Evolutionary conservation across 169 alveolate species (phyloP), one percentile per base, ranked within the genome.

Genomic region (Cryptosporidium parvum): DNA sequence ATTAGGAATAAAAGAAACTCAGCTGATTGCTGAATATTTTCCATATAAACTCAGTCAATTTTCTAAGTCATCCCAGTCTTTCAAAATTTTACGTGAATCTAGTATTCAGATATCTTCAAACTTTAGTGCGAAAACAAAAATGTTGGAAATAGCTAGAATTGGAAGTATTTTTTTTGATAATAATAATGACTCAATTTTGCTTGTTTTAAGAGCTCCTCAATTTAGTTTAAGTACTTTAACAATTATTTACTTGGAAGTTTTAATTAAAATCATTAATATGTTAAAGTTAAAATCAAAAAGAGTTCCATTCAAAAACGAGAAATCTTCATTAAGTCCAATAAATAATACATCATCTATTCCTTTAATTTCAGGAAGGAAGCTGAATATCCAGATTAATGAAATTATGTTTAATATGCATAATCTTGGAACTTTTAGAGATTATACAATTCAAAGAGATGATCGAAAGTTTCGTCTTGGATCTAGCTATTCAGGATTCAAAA

Each of bases 11-110:
- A 73, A 52, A 3, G 58, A 73, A 8, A 3, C 51, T 6, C 52
- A 26, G 4, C 8, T 73, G 8, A 52, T 73, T 73, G 72, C 70
- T 16, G 86, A 73, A 10, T 53, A 44, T 16, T 73, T 52, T 33
- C 86, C 86, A 8, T 56, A 53, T 37, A 58, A 10, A 14, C 72
- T 65, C 26, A 65, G 72, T 65, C 72, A 65, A 10, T 35, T 65
- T 10, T 31, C 62, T 6, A 73, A 73, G 21, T 1, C 86, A 3
- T 53, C 29, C 2, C 23, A 33, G 6, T 33, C 53, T 5, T n/a
- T 35, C 21, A 52, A 73, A n/a, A 9, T 35, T 3, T 33, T 53
- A 0, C 9, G 68, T n/a, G 68, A 62, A n/a, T 52, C 62, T 6
- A 73, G 23, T 21, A 58, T 73, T 18, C 62, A 56, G 45, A 33